Conservation (phyloP, 2,329 filamentous ascomycete species). For the Leptographium procerum region DNA sequence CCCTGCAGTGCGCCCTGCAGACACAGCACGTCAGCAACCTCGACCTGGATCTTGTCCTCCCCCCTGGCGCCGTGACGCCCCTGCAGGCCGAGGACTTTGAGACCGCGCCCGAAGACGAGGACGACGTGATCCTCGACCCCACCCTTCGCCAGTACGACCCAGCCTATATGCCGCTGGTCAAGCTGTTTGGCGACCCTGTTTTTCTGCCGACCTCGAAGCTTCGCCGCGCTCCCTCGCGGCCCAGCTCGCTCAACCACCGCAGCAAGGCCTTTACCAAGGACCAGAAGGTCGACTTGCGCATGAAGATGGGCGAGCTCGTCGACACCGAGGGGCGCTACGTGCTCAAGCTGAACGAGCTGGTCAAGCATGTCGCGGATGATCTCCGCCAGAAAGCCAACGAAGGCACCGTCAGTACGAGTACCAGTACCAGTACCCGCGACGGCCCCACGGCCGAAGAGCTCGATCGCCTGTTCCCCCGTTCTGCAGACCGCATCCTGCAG, state of each 20-base stretch:
- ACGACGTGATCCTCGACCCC: slow-evolving; percentile 55
- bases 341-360: slow-evolving; percentile 71
- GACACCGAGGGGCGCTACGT: slow-evolving; percentile 95
- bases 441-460: slow-evolving; percentile 64
- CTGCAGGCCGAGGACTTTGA: slow-evolving; percentile 48
- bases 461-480: slow-evolving; percentile 67
- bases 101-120: slow-evolving; percentile 42
- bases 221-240: slow-evolving; percentile 76
- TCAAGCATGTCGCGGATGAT: slow-evolving; percentile 68
- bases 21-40: slow-evolving; percentile 75
- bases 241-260: slow-evolving; percentile 61
- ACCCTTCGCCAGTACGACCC: slow-evolving; percentile 57
- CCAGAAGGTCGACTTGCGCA: slow-evolving; percentile 73
- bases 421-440: too few relatives aligned
- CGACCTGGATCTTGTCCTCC: slow-evolving; percentile 79
- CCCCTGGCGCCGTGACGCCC: slow-evolving; percentile 62
- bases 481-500: slow-evolving; percentile 67
- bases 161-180: slow-evolving; percentile 63
- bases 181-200: slow-evolving; percentile 68
- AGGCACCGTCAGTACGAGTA: slow-evolving; percentile 36
- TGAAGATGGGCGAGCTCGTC: slow-evolving; percentile 81
- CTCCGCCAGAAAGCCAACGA: slow-evolving; percentile 60
- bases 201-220: slow-evolving; percentile 80
- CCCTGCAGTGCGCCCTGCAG: slow-evolving; percentile 64
- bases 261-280: slow-evolving; percentile 66